These are phyloP conservation scores for Amesomyces nigricolor DNA, from an alignment of 2,329 filamentous ascomycete species.

Conservation along the genomic window DNA sequence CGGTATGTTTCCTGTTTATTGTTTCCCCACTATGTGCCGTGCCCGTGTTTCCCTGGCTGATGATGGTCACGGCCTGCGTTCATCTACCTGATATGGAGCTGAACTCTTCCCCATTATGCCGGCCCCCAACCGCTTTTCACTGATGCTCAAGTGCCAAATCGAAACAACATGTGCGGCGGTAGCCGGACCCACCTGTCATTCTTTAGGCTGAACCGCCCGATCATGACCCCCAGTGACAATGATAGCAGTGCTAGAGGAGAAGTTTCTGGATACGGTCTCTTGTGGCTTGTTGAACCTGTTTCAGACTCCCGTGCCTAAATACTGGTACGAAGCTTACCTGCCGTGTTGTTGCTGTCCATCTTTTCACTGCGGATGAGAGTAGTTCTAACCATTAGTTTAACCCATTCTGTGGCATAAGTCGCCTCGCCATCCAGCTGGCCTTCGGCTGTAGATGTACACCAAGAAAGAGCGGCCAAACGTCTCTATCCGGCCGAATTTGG, in stretches of 20 bases:
- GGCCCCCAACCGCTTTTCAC: neutral
- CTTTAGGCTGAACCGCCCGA: slow-evolving; percentile 6
- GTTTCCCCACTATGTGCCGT: neutral
- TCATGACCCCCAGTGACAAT: neutral
- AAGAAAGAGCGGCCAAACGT: neutral
- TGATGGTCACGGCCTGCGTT: neutral
- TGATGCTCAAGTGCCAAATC: slow-evolving; percentile 4
- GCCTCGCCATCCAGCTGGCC: neutral
- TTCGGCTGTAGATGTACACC: neutral
- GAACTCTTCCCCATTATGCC: slow-evolving; percentile 4
- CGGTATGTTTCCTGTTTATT: slow-evolving; percentile 10
- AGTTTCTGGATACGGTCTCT: neutral
- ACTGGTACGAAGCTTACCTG: too few species aligned
- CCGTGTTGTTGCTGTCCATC: too few species aligned
- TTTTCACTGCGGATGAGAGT: neutral
- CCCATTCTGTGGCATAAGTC: neutral
- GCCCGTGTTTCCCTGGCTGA: neutral
- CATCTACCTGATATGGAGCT: neutral
- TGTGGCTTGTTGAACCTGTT: neutral
- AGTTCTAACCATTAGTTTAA: neutral
- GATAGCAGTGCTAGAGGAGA: neutral
- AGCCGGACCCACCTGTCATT: neutral
- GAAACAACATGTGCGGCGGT: neutral
- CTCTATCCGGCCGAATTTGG: neutral
- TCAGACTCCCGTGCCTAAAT: neutral